Percentiles rank a stretch among this genome's conserved stretches.
Evolutionary conservation across 202 grass and related monocot genomes (phyloP).

Genomic region (Panicum virgatum): DNA sequence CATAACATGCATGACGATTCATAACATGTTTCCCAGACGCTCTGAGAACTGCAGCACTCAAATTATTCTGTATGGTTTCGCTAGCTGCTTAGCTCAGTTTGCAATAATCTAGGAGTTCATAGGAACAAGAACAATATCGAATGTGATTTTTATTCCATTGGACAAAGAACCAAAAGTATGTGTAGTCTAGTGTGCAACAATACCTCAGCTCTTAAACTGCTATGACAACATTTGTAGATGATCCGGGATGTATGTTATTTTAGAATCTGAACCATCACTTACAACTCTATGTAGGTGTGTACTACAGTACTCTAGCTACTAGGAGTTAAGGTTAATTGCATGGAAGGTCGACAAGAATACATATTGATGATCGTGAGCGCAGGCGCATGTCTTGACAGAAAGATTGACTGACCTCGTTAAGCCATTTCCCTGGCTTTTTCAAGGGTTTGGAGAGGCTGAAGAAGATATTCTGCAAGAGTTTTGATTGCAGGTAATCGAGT

Average conservation of each 20-base stretch:
- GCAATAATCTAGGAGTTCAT: not conserved
- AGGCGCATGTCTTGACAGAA: not conserved
- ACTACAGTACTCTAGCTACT: not conserved
- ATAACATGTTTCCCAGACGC: not conserved
- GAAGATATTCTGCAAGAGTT: constrained; percentile 77
- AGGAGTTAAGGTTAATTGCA: not conserved
- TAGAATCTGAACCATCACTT: not conserved
- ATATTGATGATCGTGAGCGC: not conserved
- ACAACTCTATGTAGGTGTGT: not conserved
- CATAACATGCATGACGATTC: not conserved
- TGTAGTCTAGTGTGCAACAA: not conserved
- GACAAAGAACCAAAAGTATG: not conserved
- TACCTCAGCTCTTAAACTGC: not conserved
- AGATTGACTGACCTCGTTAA: constrained; percentile 73
- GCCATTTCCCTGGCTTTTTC: constrained; percentile 64
- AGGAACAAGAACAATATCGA: not conserved
- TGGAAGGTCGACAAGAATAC: not conserved
- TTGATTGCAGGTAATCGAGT: constrained; percentile 90
- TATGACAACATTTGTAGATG: not conserved
- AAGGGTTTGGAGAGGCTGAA: constrained; percentile 77
- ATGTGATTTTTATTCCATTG: not conserved
- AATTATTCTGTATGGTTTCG: not conserved
- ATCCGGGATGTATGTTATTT: not conserved
- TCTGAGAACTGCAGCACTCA: not conserved
- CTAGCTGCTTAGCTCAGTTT: not conserved